A percentile compares a stretch with the other conserved stretches of the same genome.
phyloP scores from a whole-genome alignment of 1,139 yeast species.

The Saccharomyces uvarum region DNA sequence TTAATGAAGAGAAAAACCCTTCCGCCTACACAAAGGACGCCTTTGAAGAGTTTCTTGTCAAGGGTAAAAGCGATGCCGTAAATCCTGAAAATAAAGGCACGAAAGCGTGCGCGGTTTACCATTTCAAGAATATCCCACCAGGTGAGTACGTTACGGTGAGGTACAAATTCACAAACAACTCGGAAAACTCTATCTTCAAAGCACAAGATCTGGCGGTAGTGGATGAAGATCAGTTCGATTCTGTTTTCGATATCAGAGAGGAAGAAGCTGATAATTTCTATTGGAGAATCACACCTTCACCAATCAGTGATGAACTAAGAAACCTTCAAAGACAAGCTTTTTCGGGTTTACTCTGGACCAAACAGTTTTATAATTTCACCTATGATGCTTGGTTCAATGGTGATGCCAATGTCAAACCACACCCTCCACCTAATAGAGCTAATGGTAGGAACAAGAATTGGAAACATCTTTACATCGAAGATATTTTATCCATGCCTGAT shows the following conservation, averaged over 20 bases:
- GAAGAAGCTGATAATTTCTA: slow-evolving; percentile 92
- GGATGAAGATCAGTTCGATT: slow-evolving; percentile 74
- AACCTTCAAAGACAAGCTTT: slow-evolving; percentile 89
- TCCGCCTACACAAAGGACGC: slow-evolving; percentile 72
- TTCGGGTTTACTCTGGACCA: slow-evolving; percentile 91
- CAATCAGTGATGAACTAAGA: slow-evolving; percentile 74
- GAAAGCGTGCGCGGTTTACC: slow-evolving; percentile 74
- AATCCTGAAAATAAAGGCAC: slow-evolving; percentile 69
- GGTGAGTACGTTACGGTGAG: slow-evolving; percentile 86
- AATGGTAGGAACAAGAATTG: slow-evolving; percentile 81
- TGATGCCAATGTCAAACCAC: slow-evolving; percentile 65
- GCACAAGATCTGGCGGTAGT: slow-evolving; percentile 40
- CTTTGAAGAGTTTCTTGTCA: slow-evolving; percentile 75
- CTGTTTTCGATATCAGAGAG: slow-evolving; percentile 63
- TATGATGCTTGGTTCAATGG: slow-evolving; percentile 87
- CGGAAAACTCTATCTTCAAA: slow-evolving; percentile 22
- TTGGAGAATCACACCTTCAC: slow-evolving; percentile 83
- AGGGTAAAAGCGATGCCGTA: slow-evolving; percentile 50
- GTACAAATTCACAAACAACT: slow-evolving; percentile 51
- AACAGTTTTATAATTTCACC: slow-evolving; percentile 84
- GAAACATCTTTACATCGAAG: slow-evolving; percentile 86
- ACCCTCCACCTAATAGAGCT: slow-evolving; percentile 75
- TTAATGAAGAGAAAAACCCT: slow-evolving; percentile 50
- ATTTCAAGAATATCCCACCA: slow-evolving; percentile 74
- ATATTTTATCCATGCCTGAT: slow-evolving; percentile 84